phyloP scores from a whole-genome alignment of 495 filamentous ascomycete species.

The Podospora comata region DNA sequence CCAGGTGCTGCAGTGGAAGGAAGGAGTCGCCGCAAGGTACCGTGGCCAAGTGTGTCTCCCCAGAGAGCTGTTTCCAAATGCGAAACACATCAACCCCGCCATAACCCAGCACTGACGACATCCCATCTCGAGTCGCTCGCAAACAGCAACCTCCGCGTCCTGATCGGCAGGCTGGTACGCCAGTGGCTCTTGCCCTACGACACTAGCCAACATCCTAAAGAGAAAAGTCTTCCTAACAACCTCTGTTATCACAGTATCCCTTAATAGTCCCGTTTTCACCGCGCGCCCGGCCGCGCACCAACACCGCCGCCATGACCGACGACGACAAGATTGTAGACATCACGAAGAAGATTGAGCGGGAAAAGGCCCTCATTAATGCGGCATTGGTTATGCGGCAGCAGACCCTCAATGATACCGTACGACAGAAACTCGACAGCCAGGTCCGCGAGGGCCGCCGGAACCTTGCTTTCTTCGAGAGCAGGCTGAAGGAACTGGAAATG shows the following conservation, averaged over 20 bases:
- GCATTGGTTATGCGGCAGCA: slow-evolving; percentile 93
- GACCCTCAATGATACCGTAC: slow-evolving; percentile 85
- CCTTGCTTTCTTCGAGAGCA: slow-evolving; percentile 89
- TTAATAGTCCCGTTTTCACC: slow-evolving; percentile 19
- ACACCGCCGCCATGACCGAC: slow-evolving; percentile 57
- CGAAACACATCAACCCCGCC: slow-evolving; percentile 40
- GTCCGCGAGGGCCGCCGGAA: slow-evolving; percentile 91
- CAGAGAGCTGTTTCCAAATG: slow-evolving; percentile 28
- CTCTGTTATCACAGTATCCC: slow-evolving; percentile 5
- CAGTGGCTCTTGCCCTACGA: slow-evolving; percentile 6
- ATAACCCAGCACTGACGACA: slow-evolving; percentile 38
- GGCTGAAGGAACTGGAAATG: slow-evolving; percentile 82
- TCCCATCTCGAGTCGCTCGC: slow-evolving; percentile 17
- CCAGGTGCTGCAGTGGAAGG: neutral
- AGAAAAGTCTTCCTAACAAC: slow-evolving; percentile 12
- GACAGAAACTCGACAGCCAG: slow-evolving; percentile 82
- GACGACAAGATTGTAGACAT: slow-evolving; percentile 84
- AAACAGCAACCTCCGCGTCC: slow-evolving; percentile 13
- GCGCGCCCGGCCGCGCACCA: slow-evolving; percentile 41
- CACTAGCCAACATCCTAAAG: neutral
- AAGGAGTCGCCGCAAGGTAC: slow-evolving; percentile 23
- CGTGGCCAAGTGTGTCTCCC: slow-evolving; percentile 22
- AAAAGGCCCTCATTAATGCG: slow-evolving; percentile 91
- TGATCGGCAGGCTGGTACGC: slow-evolving; percentile 3
- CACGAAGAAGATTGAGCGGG: slow-evolving; percentile 95